phyloP scores from a whole-genome alignment of 306 rosid species.

The Argentina anserina region DNA sequence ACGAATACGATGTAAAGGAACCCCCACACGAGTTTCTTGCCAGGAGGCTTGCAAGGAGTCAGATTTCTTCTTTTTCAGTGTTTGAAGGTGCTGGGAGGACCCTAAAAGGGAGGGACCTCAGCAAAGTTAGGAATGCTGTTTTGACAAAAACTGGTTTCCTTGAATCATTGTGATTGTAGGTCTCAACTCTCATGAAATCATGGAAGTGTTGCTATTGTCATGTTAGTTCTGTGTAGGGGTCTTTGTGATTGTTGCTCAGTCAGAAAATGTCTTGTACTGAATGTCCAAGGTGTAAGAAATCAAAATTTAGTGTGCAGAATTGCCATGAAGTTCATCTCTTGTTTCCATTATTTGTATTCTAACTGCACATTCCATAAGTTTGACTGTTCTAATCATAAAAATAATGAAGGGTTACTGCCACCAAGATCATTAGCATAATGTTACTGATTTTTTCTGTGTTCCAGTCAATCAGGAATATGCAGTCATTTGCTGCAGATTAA shows the following conservation, averaged over 20 bases:
- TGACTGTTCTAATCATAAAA: neutral
- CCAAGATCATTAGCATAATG: neutral
- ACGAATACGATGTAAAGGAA: conserved; percentile 38
- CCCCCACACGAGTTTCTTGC: conserved; percentile 90
- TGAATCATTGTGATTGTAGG: conserved; percentile 41
- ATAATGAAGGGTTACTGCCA: neutral
- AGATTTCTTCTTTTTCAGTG: conserved; percentile 84
- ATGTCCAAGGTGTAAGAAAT: conserved; percentile 5
- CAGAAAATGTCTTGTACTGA: neutral
- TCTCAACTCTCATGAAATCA: conserved; percentile 1
- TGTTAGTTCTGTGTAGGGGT: conserved; percentile 22
- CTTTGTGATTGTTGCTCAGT: conserved; percentile 5
- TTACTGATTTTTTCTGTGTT: neutral
- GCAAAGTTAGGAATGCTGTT: conserved; percentile 82
- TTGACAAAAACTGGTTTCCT: conserved; percentile 82
- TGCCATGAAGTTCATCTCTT: conserved; percentile 7
- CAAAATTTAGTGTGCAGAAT: neutral
- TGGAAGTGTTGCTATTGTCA: neutral
- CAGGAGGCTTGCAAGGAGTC: conserved; percentile 76
- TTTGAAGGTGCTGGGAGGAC: conserved; percentile 96
- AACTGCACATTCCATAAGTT: neutral
- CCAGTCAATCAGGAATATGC: neutral
- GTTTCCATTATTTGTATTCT: neutral
- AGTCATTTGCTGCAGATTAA: neutral
- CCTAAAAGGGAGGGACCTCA: conserved; percentile 86